Percentiles rank a stretch among this genome's conserved stretches.
Conservation (phyloP, 768 basidiomycete species). For the Sistotremastrum suecicum region DNA sequence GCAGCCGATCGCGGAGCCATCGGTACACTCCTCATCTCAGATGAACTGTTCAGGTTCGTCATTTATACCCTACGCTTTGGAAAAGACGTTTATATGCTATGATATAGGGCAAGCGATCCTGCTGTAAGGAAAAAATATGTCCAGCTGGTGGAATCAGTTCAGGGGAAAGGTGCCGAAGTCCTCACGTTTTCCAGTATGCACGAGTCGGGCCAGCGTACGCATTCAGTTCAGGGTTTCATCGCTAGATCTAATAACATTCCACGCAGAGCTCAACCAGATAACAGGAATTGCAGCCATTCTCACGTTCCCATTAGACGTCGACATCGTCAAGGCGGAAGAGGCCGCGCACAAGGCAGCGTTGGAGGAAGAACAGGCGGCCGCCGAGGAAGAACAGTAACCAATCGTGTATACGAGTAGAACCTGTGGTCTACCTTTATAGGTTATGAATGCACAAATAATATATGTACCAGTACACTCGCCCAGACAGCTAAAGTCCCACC, state of each 20-base stretch:
- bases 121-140: constrained; percentile 72
- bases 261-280: constrained; percentile 81
- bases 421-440: too few species aligned
- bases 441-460: too few species aligned
- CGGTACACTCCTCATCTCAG: constrained; percentile 88
- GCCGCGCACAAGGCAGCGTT: constrained; percentile 43
- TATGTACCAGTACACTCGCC: too few species aligned
- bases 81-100: too few species aligned
- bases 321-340: constrained; percentile 91
- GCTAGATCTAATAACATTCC: not conserved
- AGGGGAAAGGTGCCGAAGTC: constrained; percentile 81
- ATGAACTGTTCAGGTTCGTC: constrained; percentile 77
- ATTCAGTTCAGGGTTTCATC: not conserved
- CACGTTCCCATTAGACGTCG: constrained; percentile 90
- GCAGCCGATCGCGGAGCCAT: constrained; percentile 91
- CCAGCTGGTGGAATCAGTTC: constrained; percentile 74
- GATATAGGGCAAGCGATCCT: constrained; percentile 63
- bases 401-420: too few species aligned
- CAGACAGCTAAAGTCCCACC: too few species aligned
- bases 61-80: not conserved
- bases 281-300: constrained; percentile 93
- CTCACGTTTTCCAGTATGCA: constrained; percentile 99
- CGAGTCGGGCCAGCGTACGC: constrained; percentile 92
- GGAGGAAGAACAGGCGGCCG: constrained; percentile 14
- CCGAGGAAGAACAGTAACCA: constrained; percentile 2